Percentiles rank a stretch among this genome's conserved stretches.
These are phyloP conservation scores for Speleostelium caveatum DNA, from an alignment of 78 protist species.

Conservation along the genomic window DNA sequence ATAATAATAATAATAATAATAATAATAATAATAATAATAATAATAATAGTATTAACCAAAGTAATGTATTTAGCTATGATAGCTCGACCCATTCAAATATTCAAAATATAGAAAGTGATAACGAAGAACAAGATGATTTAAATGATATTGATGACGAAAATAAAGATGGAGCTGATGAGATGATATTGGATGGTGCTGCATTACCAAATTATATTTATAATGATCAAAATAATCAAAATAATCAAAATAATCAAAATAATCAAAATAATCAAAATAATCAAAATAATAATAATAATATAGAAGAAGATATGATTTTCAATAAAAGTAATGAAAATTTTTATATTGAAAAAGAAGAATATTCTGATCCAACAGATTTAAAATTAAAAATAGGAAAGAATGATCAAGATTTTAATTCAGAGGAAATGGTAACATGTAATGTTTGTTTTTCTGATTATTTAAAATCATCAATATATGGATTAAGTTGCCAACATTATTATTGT, in stretches of 20 bases:
- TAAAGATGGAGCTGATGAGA: constrained; percentile 13
- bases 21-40: not conserved
- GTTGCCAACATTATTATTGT: constrained; percentile 43
- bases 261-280: too few relatives aligned
- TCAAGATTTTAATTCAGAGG: too few relatives aligned
- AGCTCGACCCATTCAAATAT: not conserved
- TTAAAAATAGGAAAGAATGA: too few relatives aligned
- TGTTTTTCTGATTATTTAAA: not conserved
- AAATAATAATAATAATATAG: too few relatives aligned
- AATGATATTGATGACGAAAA: not conserved
- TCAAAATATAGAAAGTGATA: not conserved
- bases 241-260: too few relatives aligned
- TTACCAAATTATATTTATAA: not conserved
- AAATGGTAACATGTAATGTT: constrained; percentile 9
- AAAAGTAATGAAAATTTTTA: too few relatives aligned
- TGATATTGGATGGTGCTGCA: not conserved
- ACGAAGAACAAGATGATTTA: not conserved
- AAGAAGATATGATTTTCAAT: too few relatives aligned
- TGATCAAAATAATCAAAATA: too few relatives aligned
- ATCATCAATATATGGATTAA: not conserved
- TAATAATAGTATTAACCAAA: not conserved
- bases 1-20: constrained; percentile 15
- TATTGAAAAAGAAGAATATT: too few relatives aligned
- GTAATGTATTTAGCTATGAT: not conserved
- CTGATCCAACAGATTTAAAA: too few relatives aligned